Conservation (phyloP, 169 alveolate species). For the Neospora caninum region DNA sequence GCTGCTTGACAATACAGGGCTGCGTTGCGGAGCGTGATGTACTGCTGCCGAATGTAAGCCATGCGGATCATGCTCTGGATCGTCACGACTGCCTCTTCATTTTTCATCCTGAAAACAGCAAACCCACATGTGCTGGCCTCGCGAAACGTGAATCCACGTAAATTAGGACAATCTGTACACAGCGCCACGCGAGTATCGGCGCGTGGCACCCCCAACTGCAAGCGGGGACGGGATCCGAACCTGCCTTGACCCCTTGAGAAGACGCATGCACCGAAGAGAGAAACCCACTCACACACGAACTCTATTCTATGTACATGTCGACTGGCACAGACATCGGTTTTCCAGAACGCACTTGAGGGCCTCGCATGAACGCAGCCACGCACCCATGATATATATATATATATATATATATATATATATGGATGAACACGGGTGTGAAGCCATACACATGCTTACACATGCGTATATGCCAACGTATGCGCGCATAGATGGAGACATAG, state of each 20-base stretch:
- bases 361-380: background rate
- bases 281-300: no score
- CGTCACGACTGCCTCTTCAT: constrained; percentile 74
- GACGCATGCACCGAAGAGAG: no score
- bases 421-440: background rate
- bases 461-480: background rate
- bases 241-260: no score
- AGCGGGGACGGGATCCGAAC: no score
- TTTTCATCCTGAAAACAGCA: constrained; percentile 54
- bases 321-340: no score
- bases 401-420: background rate
- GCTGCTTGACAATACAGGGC: constrained; percentile 76
- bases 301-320: no score
- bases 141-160: no score
- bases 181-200: no score
- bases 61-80: constrained; percentile 80
- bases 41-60: constrained; percentile 77
- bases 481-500: background rate
- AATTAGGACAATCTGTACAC: no score
- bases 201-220: background rate
- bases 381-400: background rate
- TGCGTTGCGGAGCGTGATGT: constrained; percentile 66
- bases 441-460: background rate
- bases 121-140: background rate
- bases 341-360: background rate